Percentiles rank a stretch among this genome's conserved stretches.
Evolutionary conservation across 495 filamentous ascomycete genomes (phyloP).

Genomic region (Daldinia loculata): DNA sequence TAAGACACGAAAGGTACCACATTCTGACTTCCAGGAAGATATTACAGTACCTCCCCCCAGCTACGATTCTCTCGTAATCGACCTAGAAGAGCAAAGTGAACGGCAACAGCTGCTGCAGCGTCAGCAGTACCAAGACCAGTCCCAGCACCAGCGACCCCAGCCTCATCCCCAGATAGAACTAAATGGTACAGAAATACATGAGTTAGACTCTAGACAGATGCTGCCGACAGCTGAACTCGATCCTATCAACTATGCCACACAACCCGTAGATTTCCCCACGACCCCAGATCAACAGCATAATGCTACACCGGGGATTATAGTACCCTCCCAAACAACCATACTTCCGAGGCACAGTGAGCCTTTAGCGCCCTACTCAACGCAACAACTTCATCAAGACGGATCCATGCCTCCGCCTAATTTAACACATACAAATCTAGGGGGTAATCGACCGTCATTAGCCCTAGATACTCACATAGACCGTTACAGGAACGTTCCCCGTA

Average conservation of each 20-base stretch:
- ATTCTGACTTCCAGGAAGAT: slow-evolving; percentile 34
- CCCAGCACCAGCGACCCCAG: slow-evolving; percentile 6
- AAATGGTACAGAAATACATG: slow-evolving; percentile 53
- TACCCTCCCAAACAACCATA: slow-evolving; percentile 8
- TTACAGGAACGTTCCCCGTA: slow-evolving; percentile 35
- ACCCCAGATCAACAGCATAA: slow-evolving; percentile 12
- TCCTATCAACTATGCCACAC: slow-evolving; percentile 37
- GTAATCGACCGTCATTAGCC: slow-evolving; percentile 41
- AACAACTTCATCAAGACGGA: slow-evolving; percentile 4
- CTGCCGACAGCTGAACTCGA: slow-evolving; percentile 41
- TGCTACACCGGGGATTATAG: slow-evolving; percentile 1
- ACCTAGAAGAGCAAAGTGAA: slow-evolving; percentile 22
- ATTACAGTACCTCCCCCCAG: slow-evolving; percentile 49
- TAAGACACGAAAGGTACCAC: slow-evolving; percentile 43
- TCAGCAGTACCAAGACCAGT: slow-evolving; percentile 2
- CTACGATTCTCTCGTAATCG: slow-evolving; percentile 52
- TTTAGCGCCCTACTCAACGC: neutral
- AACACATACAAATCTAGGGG: slow-evolving; percentile 14
- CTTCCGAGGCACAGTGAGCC: slow-evolving; percentile 9
- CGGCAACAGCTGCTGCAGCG: slow-evolving; percentile 14
- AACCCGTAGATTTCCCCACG: slow-evolving; percentile 10
- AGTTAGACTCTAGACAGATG: slow-evolving; percentile 55
- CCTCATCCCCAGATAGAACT: slow-evolving; percentile 45
- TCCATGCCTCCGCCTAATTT: slow-evolving; percentile 23
- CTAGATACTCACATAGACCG: slow-evolving; percentile 43